These are phyloP conservation scores for Dactylellina haptotyla DNA, from an alignment of 2,329 filamentous ascomycete species.

Conservation along the genomic window DNA sequence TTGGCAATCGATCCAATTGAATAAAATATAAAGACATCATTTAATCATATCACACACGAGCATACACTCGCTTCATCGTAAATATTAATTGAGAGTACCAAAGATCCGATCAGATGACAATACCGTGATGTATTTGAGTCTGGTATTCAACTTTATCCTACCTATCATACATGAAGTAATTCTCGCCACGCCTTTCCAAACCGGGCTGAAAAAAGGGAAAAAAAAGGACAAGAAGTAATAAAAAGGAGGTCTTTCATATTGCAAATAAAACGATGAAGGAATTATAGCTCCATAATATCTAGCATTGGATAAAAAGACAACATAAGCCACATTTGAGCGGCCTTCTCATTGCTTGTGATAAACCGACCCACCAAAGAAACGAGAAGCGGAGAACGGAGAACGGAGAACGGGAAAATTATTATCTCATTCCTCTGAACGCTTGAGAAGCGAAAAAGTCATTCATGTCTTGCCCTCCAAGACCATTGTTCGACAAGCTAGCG, in stretches of 20 bases:
- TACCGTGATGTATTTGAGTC: background rate
- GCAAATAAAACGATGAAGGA: background rate
- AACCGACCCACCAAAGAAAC: background rate
- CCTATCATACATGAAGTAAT: slow-evolving; percentile 29
- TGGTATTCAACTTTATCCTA: slow-evolving; percentile 23
- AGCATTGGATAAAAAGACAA: slow-evolving; percentile 2
- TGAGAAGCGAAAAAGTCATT: slow-evolving; percentile 52
- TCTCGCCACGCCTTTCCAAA: slow-evolving; percentile 16
- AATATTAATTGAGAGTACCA: no score
- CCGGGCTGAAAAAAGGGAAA: background rate
- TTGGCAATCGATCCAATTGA: no score
- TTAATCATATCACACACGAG: no score
- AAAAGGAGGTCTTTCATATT: background rate
- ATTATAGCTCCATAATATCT: slow-evolving; percentile 23
- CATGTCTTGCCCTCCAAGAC: slow-evolving; percentile 51
- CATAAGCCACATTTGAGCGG: no score
- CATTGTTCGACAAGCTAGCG: slow-evolving; percentile 45
- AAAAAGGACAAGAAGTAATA: background rate
- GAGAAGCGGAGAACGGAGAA: background rate
- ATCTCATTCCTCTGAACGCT: slow-evolving; percentile 45
- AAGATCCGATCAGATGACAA: no score
- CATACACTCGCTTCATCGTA: no score
- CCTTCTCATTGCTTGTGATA: background rate
- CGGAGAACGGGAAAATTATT: background rate
- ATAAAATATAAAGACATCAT: no score